phyloP scores from a whole-genome alignment of 768 basidiomycete genomes.

The Lentinula aciculospora region DNA sequence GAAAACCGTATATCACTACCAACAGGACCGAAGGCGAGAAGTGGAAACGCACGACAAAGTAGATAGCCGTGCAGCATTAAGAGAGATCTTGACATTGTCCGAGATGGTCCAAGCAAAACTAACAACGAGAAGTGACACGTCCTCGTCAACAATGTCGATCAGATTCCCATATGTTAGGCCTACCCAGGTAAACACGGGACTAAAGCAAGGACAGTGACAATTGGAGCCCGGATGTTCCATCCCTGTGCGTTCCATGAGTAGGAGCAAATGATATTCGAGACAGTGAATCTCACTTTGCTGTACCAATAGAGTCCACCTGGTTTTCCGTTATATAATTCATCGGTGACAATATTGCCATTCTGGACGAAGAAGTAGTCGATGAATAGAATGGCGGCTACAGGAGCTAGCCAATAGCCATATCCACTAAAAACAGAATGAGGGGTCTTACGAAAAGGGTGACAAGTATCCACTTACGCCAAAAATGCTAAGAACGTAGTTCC shows the following conservation, averaged over 20 bases:
- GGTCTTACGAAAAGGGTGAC: neutral
- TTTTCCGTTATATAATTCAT: constrained; percentile 7
- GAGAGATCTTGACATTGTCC: neutral
- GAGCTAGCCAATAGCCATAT: constrained; percentile 11
- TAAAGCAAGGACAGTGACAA: constrained; percentile 9
- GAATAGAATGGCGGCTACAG: constrained; percentile 9
- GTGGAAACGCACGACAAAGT: constrained; percentile 7
- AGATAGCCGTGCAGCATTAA: neutral
- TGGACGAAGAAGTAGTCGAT: constrained; percentile 11
- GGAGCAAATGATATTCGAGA: neutral
- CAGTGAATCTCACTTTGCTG: neutral
- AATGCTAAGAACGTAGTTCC: constrained; percentile 10
- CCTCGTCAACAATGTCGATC: neutral
- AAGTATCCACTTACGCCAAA: constrained; percentile 1
- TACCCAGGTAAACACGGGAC: constrained; percentile 10
- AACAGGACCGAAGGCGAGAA: neutral
- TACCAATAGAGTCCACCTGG: constrained; percentile 8
- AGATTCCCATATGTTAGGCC: neutral
- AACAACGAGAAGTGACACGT: neutral
- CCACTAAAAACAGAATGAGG: constrained; percentile 1
- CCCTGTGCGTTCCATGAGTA: neutral
- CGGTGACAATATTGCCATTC: constrained; percentile 5
- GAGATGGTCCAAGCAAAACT: constrained; percentile 9
- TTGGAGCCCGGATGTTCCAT: constrained; percentile 10
- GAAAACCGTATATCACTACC: neutral